Conservation (phyloP, 2,329 filamentous ascomycete species). For the Colletotrichum chrysophilum region DNA sequence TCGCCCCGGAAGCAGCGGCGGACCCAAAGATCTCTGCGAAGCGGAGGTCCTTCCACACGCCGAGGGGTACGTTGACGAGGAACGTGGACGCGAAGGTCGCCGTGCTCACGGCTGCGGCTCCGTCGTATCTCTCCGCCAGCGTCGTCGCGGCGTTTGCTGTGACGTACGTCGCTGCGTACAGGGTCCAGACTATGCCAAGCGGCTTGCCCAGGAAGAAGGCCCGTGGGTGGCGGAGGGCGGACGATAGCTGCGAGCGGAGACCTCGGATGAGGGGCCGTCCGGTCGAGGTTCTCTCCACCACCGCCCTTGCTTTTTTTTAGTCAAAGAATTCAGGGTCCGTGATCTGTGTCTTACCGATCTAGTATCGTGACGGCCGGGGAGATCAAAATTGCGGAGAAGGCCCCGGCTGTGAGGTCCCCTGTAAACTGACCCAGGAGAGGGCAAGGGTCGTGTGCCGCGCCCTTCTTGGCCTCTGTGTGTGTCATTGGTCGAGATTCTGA, state of each 20-base stretch:
- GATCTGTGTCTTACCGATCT: conserved; percentile 25
- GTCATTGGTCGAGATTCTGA: background rate
- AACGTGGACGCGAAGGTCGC: conserved; percentile 28
- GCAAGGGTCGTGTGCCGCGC: background rate
- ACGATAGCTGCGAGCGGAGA: background rate
- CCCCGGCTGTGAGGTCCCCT: conserved; percentile 28
- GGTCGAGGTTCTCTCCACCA: conserved; percentile 21
- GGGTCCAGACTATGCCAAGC: conserved; percentile 31
- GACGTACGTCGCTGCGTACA: conserved; percentile 33
- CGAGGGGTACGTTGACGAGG: conserved; percentile 34
- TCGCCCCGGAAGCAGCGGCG: background rate
- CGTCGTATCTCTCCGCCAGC: conserved; percentile 26
- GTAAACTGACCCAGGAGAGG: background rate
- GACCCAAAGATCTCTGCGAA: conserved; percentile 34
- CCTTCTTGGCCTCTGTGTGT: background rate
- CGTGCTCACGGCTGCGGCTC: conserved; percentile 25
- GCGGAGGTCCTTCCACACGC: conserved; percentile 34
- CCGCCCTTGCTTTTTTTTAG: conserved; percentile 11
- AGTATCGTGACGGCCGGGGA: conserved; percentile 32
- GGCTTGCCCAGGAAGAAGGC: conserved; percentile 28
- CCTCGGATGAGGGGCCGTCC: conserved; percentile 20
- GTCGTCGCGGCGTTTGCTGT: conserved; percentile 33
- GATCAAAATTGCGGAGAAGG: conserved; percentile 31
- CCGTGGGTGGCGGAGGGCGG: conserved; percentile 24
- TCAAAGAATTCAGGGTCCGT: background rate